These are phyloP conservation scores for Kuraishia piskuri DNA, from an alignment of 805 yeast species.

Conservation along the genomic window DNA sequence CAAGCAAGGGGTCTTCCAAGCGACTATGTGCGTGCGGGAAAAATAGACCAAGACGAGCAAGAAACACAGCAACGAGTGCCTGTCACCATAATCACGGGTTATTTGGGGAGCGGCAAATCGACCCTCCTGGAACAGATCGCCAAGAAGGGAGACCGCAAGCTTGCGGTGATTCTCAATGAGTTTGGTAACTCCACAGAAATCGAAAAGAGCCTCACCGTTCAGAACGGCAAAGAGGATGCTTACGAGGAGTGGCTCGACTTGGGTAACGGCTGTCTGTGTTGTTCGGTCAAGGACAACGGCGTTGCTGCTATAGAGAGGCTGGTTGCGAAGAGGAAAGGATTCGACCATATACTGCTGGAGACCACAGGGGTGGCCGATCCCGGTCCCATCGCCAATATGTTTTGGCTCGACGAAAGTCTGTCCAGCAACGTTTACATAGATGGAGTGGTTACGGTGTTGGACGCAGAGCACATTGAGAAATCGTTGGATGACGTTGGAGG, in stretches of 20 bases:
- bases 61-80: slow-evolving; percentile 52
- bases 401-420: slow-evolving; percentile 92
- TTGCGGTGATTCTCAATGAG: slow-evolving; percentile 89
- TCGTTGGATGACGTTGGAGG: slow-evolving; percentile 69
- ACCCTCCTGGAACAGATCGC: slow-evolving; percentile 76
- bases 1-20: not conserved
- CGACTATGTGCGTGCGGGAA: slow-evolving; percentile 7
- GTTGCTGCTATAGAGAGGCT: slow-evolving; percentile 89
- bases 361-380: slow-evolving; percentile 98
- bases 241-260: slow-evolving; percentile 93
- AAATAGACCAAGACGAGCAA: slow-evolving; percentile 10
- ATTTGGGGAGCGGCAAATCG: slow-evolving; percentile 90
- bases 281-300: slow-evolving; percentile 93
- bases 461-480: slow-evolving; percentile 53
- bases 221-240: slow-evolving; percentile 36
- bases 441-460: slow-evolving; percentile 86
- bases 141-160: slow-evolving; percentile 53
- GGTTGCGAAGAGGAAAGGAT: slow-evolving; percentile 54
- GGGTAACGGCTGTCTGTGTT: slow-evolving; percentile 95
- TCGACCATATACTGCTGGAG: slow-evolving; percentile 87
- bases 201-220: slow-evolving; percentile 76
- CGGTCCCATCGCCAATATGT: slow-evolving; percentile 94
- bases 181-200: slow-evolving; percentile 88
- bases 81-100: slow-evolving; percentile 89
- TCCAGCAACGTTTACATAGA: slow-evolving; percentile 81